phyloP scores from a whole-genome alignment of 108 stramenopile genomes.

The Parmales sp. region DNA sequence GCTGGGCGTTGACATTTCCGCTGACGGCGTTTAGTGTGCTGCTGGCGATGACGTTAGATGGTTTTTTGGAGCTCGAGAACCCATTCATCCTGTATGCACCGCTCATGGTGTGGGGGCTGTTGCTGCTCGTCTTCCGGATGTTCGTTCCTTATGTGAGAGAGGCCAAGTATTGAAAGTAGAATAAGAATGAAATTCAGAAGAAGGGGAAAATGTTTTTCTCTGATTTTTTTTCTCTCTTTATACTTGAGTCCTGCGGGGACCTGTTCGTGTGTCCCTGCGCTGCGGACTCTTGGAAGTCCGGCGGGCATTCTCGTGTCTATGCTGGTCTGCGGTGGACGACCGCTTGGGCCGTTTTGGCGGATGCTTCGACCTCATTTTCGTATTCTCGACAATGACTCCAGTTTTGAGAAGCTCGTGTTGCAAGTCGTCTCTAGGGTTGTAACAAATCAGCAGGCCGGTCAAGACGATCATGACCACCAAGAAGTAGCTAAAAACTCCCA shows the following conservation, averaged over 20 bases:
- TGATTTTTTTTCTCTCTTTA: too few species aligned
- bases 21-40: background rate
- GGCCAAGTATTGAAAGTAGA: background rate
- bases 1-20: background rate
- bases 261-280: too few species aligned
- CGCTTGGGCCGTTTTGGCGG: too few species aligned
- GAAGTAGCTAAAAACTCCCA: background rate
- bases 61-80: background rate
- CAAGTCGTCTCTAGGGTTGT: background rate
- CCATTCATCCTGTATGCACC: background rate
- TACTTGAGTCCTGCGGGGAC: too few species aligned
- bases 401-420: background rate
- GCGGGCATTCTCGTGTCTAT: too few species aligned
- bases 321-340: too few species aligned
- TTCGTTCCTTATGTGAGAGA: background rate
- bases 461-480: background rate
- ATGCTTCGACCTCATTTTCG: too few species aligned
- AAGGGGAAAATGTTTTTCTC: too few species aligned
- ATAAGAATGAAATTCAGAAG: too few species aligned
- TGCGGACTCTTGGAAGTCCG: too few species aligned
- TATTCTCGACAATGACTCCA: background rate
- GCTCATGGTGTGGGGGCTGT: background rate
- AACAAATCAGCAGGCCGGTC: slow-evolving; percentile 4
- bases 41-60: background rate
- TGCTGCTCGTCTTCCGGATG: background rate